Evolutionary conservation across 2,329 filamentous ascomycete genomes (phyloP), one percentile per base, ranked within the genome.

Genomic region (Cylindrodendrum hubeiense): DNA sequence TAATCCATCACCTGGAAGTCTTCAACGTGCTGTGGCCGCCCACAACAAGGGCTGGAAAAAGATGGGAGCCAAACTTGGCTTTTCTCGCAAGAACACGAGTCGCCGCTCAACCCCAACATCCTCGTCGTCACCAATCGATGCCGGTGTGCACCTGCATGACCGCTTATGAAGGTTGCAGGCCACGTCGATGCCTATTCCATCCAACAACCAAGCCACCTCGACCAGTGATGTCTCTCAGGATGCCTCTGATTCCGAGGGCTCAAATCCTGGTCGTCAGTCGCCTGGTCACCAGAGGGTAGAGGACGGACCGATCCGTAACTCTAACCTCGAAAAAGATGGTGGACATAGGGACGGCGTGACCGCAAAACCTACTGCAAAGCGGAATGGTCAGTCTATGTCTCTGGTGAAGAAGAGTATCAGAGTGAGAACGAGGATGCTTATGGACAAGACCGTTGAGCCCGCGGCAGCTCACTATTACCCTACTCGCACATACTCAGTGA

Each of bases 11-110:
- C 85, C 86, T 0, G 84, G 83, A n/a, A 82, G 83, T 15, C 78
- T 89, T 22, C 85, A 88, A 52, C 82, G 85, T 60, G 86, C 86
- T 15, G 82, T 88, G 53, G 84, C 84, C 37, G 85, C 84, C 3
- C 84, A 86, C 72, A 86, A 79, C 69, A 88, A 86, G 62, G 84
- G 88, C 53, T 91, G 89, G 89, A 90, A 90, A 78, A 90, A 88
- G 74, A 85, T 91, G 74, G 85, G 88, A 19, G 87, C 86, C 7
- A 90, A 88, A 70, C 78, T 91, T 4, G 88, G 89, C 3, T 82
- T 90, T 62, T 84, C 84, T 57, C 84, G 84, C 72, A 90, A 87
- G 76, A 80, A 77, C 65, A 80, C 80, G 30, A 81, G 80, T 53
- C 83, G 83, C 26, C 79, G 82, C 28, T 79, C 79, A 24, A 79